Conservation (phyloP, 2,329 filamentous ascomycete species). For the Pseudogymnoascus pannorum region DNA sequence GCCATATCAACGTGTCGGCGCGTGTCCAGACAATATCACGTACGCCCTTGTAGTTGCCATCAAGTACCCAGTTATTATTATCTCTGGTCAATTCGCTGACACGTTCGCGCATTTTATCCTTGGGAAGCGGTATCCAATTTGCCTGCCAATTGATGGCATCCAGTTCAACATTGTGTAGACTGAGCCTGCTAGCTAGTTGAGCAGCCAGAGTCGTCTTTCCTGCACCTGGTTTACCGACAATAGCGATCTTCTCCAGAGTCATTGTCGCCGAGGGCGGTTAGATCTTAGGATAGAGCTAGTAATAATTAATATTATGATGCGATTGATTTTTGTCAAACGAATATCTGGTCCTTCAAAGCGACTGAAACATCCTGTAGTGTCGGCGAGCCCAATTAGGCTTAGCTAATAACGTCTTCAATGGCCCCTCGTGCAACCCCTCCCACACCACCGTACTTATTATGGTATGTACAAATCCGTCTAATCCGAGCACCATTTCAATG, state of each 20-base stretch:
- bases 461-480: too few species aligned
- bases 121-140: background rate
- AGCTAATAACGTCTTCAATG: slow-evolving; percentile 37
- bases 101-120: background rate
- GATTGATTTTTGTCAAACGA: background rate
- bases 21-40: slow-evolving; percentile 5
- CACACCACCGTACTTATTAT: too few species aligned
- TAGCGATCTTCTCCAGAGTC: background rate
- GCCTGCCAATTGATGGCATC: background rate
- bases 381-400: slow-evolving; percentile 12
- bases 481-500: too few species aligned
- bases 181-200: background rate
- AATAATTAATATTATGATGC: background rate
- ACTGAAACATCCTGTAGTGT: background rate
- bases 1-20: slow-evolving; percentile 8
- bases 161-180: background rate
- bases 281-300: background rate
- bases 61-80: background rate
- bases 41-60: slow-evolving; percentile 1
- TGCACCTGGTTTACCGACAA: slow-evolving; percentile 7
- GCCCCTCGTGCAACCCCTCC: too few species aligned
- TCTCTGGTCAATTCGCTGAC: background rate
- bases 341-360: background rate
- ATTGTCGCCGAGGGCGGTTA: background rate
- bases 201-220: slow-evolving; percentile 3